phyloP scores from a whole-genome alignment of 805 yeast genomes.

The Saccharomyces mikatae region DNA sequence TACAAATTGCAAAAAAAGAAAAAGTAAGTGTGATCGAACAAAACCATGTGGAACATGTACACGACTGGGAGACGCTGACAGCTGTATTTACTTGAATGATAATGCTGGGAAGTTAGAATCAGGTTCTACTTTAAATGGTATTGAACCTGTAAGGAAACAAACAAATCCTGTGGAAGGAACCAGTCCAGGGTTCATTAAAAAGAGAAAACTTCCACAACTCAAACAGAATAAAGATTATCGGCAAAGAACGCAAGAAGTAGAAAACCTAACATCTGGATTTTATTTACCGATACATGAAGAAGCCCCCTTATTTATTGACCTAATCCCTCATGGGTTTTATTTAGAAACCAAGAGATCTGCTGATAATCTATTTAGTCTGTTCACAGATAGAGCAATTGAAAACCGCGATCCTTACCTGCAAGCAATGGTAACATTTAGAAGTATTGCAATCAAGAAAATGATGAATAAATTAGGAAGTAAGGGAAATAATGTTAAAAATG shows the following conservation, averaged over 20 bases:
- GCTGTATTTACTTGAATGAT: constrained; percentile 14
- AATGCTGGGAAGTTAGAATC: neutral
- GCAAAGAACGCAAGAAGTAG: neutral
- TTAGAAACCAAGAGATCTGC: constrained; percentile 26
- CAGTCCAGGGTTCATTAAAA: neutral
- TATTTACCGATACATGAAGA: neutral
- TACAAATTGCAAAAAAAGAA: constrained; percentile 27
- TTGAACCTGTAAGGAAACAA: neutral
- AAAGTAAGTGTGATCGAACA: constrained; percentile 25
- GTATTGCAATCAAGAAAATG: constrained; percentile 18
- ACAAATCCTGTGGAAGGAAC: neutral
- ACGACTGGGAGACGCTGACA: constrained; percentile 13
- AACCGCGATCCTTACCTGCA: constrained; percentile 25
- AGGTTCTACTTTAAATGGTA: neutral
- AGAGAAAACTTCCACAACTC: neutral
- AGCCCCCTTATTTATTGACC: constrained; percentile 10
- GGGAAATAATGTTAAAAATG: constrained; percentile 7
- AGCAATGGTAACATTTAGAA: constrained; percentile 14
- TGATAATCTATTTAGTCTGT: constrained; percentile 15
- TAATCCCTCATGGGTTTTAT: constrained; percentile 20
- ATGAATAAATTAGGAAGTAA: constrained; percentile 8
- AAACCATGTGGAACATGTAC: constrained; percentile 24
- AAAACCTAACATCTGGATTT: neutral
- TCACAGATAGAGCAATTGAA: constrained; percentile 20
- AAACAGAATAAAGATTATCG: neutral